These are phyloP conservation scores for Ottelia alismoides DNA, from an alignment of 106 monocot species.

Conservation along the genomic window DNA sequence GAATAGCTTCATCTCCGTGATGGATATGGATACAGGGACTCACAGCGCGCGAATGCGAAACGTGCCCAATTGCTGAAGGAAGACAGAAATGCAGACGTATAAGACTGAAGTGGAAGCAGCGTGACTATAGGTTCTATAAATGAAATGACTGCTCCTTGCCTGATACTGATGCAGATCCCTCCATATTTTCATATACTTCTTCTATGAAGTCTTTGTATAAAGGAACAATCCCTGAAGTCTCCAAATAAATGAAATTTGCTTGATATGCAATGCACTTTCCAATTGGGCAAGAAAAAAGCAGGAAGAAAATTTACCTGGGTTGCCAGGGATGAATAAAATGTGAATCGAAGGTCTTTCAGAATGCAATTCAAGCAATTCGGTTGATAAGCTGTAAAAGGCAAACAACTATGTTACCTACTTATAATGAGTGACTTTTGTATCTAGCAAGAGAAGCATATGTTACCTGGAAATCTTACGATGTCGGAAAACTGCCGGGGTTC, in stretches of 20 bases:
- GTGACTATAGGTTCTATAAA: neutral
- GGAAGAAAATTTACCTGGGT: conserved; percentile 43
- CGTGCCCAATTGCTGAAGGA: conserved; percentile 66
- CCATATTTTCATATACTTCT: conserved; percentile 48
- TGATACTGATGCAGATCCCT: conserved; percentile 65
- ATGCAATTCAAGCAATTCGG: no score
- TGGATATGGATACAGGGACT: neutral
- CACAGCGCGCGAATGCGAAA: conserved; percentile 63
- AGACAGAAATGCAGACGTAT: conserved; percentile 8
- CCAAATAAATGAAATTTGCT: neutral
- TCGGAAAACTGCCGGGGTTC: no score
- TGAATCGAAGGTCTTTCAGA: no score
- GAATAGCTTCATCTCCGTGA: neutral
- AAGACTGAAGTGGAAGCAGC: neutral
- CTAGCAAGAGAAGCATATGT: no score
- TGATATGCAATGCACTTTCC: neutral
- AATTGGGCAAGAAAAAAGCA: neutral
- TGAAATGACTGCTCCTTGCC: conserved; percentile 23
- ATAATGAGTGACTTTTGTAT: no score
- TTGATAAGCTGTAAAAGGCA: no score
- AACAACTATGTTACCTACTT: no score
- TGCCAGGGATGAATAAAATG: conserved; percentile 84
- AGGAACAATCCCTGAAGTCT: conserved; percentile 47
- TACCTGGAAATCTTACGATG: no score
- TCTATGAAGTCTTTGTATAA: conserved; percentile 76